A percentile compares a stretch with the other conserved stretches of the same genome.
phyloP scores from a whole-genome alignment of 169 alveolate species.

The Neospora caninum region DNA sequence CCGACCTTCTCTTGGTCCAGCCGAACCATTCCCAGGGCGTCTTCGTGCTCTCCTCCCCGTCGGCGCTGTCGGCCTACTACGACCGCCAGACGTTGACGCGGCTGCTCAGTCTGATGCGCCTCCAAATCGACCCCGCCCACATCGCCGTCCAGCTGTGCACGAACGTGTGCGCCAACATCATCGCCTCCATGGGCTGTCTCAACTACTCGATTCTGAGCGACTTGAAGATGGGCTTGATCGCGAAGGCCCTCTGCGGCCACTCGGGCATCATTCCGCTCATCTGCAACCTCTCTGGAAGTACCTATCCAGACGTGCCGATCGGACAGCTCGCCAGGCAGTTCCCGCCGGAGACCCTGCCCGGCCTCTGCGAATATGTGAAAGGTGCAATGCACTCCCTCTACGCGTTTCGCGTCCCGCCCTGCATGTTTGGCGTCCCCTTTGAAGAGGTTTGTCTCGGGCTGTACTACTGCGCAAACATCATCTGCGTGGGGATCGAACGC shows the following conservation, averaged over 20 bases:
- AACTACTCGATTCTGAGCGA: conserved; percentile 38
- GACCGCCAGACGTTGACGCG: conserved; percentile 36
- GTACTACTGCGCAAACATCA: conserved; percentile 31
- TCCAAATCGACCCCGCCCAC: background rate
- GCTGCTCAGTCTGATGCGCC: background rate
- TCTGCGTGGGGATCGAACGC: conserved; percentile 12
- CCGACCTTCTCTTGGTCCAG: conserved; percentile 16
- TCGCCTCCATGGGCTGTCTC: conserved; percentile 32
- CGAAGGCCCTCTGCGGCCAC: conserved; percentile 19
- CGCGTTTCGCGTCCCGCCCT: conserved; percentile 32
- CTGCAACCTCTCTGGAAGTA: conserved; percentile 17
- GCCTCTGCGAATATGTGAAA: background rate
- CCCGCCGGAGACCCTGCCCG: background rate
- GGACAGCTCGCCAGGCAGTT: background rate
- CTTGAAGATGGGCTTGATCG: conserved; percentile 38
- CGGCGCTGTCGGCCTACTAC: conserved; percentile 19
- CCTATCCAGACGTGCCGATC: conserved; percentile 39
- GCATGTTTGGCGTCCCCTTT: conserved; percentile 30
- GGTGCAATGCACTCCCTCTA: conserved; percentile 24
- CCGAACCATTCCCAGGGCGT: conserved; percentile 19
- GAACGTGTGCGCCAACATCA: conserved; percentile 29
- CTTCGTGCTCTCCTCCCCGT: conserved; percentile 19
- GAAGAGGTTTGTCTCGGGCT: conserved; percentile 10
- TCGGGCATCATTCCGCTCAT: conserved; percentile 44
- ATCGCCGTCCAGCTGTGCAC: conserved; percentile 35